Conservation (phyloP, 495 filamentous ascomycete species). For the Lasiosphaeria miniovina region DNA sequence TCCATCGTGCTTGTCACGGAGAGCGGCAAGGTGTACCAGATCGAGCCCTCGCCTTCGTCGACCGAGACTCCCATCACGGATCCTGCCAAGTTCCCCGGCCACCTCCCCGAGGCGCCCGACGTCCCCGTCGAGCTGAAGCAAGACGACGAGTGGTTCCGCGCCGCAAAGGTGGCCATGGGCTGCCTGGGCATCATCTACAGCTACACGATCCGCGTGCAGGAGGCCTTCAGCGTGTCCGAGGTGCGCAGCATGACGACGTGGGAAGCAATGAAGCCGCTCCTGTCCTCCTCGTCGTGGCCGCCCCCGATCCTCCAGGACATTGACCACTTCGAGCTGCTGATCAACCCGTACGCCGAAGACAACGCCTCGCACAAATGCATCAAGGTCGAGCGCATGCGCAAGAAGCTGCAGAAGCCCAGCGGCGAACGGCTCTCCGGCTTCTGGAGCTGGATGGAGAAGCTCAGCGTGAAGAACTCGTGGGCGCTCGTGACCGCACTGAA, state of each 20-base stretch:
- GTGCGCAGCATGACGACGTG: slow-evolving; percentile 10
- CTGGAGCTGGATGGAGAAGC: not conserved
- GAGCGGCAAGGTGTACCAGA: slow-evolving; percentile 16
- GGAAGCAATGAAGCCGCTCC: slow-evolving; percentile 9
- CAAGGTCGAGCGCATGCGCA: slow-evolving; percentile 9
- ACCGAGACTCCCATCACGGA: slow-evolving; percentile 15
- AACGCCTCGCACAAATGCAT: slow-evolving; percentile 5
- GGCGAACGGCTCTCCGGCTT: slow-evolving; percentile 3
- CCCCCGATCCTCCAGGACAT: not conserved
- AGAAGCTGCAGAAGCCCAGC: not conserved
- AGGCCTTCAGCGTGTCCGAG: slow-evolving; percentile 13
- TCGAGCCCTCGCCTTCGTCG: slow-evolving; percentile 5
- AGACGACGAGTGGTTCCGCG: slow-evolving; percentile 17
- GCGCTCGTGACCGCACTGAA: slow-evolving; percentile 8
- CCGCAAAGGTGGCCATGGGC: slow-evolving; percentile 15
- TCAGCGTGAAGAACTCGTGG: slow-evolving; percentile 1
- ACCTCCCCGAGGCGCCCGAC: slow-evolving; percentile 6
- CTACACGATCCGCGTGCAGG: slow-evolving; percentile 11
- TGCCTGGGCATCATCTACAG: slow-evolving; percentile 19
- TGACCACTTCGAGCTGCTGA: slow-evolving; percentile 17
- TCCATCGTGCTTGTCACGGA: slow-evolving; percentile 18
- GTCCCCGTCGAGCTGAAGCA: slow-evolving; percentile 17
- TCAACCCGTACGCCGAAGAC: slow-evolving; percentile 14
- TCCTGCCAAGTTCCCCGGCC: slow-evolving; percentile 15
- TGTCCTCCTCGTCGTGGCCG: too few relatives aligned